Percentiles rank a stretch among this genome's conserved stretches.
Evolutionary conservation across 192 early-diverging fungal species (phyloP).

Genomic region (Piromyces finnis): DNA sequence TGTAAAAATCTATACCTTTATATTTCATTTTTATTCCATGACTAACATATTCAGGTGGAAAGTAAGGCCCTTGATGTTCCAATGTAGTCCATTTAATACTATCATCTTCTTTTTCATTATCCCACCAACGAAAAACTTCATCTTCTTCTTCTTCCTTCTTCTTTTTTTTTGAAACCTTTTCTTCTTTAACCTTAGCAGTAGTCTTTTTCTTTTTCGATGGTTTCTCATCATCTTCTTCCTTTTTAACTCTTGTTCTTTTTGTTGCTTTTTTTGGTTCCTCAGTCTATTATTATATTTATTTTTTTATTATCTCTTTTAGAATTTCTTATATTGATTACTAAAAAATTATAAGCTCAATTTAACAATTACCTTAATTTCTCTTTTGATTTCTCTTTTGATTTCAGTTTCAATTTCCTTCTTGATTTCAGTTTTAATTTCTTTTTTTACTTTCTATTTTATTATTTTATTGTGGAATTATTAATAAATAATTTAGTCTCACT

Average conservation of each 20-base stretch:
- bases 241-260: neutral
- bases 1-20: slow-evolving; percentile 31
- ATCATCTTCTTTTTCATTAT: slow-evolving; percentile 17
- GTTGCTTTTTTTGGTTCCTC: neutral
- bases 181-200: neutral
- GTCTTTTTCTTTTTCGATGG: neutral
- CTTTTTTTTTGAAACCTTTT: slow-evolving; percentile 1
- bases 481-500: no score
- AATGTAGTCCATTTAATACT: slow-evolving; percentile 72
- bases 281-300: neutral
- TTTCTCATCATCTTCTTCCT: neutral
- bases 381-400: no score
- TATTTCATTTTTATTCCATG: slow-evolving; percentile 82
- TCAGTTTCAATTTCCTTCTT: no score
- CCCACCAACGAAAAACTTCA: slow-evolving; percentile 9
- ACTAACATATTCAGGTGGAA: slow-evolving; percentile 78
- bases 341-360: no score
- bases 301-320: neutral
- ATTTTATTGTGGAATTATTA: no score
- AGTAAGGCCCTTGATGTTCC: slow-evolving; percentile 70
- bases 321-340: neutral
- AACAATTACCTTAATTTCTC: no score
- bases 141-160: slow-evolving; percentile 18
- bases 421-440: no score
- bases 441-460: no score